Evolutionary conservation across 345 rosid genomes (phyloP), one percentile per base, ranked within the genome.

Genomic region (Acer saccharum): DNA sequence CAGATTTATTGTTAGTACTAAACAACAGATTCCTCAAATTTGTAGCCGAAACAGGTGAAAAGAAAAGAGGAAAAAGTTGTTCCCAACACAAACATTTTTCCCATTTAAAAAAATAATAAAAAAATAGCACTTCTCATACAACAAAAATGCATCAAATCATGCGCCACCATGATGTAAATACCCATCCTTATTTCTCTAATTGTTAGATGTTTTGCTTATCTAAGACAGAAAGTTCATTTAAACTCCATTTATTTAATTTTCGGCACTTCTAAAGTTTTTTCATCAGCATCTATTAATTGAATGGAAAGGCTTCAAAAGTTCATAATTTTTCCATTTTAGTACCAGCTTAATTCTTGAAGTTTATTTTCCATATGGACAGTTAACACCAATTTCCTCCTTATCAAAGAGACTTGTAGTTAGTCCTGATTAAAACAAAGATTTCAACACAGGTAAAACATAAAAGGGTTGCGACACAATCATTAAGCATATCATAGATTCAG

Each of bases 321-420:
- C 29, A 3, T 18, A 54, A 3, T 54, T 54, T 52, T 32, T 11
- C 32, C 76, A 58, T 21, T 60, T 7, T 60, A 39, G 39, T 55
- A 65, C 55, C 41, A 71, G 12, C 27, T 41, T 72, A 16, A 48
- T 69, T 44, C 57, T 60, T 41, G 2, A 72, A 21, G 52, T 72
- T 60, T 32, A 35, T 7, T 12, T 60, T 39, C 55, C 55, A 41
- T 20, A 72, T 72, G n/a, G 6, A 61, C 41, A 39, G 54, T 60
- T 58, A 73, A 61, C 41, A 13, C n/a, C 0, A 23, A 62, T 20
- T 41, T 32, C 32, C 21, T 60, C n/a, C 6, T 58, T 20, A 69
- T 50, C 76, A 72, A 23, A 23, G 23, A 43, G 23, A 73, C 14
- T 7, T 18, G 27, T 60, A 60, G 10, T n/a, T 10, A 8, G 27